phyloP scores from a whole-genome alignment of 441 rosid genomes.

The Arabidopsis lyrata region DNA sequence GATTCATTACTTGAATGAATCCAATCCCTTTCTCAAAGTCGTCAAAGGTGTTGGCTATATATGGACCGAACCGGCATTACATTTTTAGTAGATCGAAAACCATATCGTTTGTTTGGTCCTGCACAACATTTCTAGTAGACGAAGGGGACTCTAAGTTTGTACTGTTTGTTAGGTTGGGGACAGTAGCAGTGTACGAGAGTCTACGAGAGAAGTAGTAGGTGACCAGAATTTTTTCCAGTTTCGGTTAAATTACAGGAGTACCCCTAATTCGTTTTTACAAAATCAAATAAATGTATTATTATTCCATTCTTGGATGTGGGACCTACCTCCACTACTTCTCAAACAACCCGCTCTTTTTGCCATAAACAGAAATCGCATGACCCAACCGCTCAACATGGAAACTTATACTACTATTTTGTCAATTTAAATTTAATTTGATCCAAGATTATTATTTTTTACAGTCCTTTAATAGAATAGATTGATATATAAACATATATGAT shows the following conservation, averaged over 20 bases:
- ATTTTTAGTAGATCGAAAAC: no score
- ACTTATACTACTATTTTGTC: background rate
- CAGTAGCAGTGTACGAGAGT: slow-evolving; percentile 10
- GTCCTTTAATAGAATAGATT: no score
- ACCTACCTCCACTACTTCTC: slow-evolving; percentile 24
- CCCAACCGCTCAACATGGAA: slow-evolving; percentile 30
- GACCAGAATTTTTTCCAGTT: slow-evolving; percentile 1
- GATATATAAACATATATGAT: no score
- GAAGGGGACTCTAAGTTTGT: background rate
- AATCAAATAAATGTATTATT: background rate
- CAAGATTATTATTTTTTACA: no score
- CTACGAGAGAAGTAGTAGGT: slow-evolving; percentile 8
- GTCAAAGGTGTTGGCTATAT: no score
- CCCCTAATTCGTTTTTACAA: background rate
- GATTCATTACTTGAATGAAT: no score
- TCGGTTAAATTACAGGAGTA: background rate
- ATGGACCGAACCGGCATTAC: no score
- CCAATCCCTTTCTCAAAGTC: no score
- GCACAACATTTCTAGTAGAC: no score
- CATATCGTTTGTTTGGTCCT: no score
- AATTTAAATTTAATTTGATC: no score
- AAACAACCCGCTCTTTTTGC: slow-evolving; percentile 31
- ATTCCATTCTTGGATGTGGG: slow-evolving; percentile 30
- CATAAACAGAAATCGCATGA: slow-evolving; percentile 40
- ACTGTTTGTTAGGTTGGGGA: slow-evolving; percentile 2